Conservation (phyloP, 2,329 filamentous ascomycete genomes). For the Cladosporium oxysporum region DNA sequence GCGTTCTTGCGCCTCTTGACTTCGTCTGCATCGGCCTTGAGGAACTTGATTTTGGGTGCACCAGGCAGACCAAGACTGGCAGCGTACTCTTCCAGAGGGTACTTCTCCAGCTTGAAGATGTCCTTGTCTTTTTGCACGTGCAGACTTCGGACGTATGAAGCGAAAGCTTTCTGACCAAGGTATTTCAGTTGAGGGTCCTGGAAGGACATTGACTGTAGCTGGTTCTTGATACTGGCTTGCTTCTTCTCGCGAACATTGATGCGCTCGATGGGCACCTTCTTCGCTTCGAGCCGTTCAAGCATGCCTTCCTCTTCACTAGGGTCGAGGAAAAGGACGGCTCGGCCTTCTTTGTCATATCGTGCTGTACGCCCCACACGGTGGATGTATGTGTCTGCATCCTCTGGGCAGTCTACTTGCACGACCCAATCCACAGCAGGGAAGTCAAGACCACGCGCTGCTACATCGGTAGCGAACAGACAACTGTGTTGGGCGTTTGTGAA, state of each 20-base stretch:
- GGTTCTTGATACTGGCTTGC: conserved; percentile 79
- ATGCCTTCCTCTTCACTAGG: conserved; percentile 93
- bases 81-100: conserved; percentile 84
- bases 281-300: conserved; percentile 78
- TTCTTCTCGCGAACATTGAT: conserved; percentile 89
- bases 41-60: conserved; percentile 88
- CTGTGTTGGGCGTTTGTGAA: conserved; percentile 80
- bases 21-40: conserved; percentile 86
- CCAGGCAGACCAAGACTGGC: conserved; percentile 85
- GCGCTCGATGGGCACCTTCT: conserved; percentile 83
- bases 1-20: conserved; percentile 86
- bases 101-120: conserved; percentile 78
- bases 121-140: conserved; percentile 90
- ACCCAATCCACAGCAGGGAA: conserved; percentile 98
- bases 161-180: conserved; percentile 91
- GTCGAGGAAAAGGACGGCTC: conserved; percentile 86
- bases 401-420: conserved; percentile 95
- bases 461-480: conserved; percentile 93
- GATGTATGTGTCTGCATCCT: conserved; percentile 97
- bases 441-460: conserved; percentile 89
- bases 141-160: conserved; percentile 82
- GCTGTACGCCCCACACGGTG: conserved; percentile 93
- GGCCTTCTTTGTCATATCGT: conserved; percentile 84
- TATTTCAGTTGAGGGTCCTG: conserved; percentile 93
- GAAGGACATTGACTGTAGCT: conserved; percentile 93